Base-by-base conservation (phyloP, 1,284 basidiomycete genomes). In the Sporisorium exsertum region DNA sequence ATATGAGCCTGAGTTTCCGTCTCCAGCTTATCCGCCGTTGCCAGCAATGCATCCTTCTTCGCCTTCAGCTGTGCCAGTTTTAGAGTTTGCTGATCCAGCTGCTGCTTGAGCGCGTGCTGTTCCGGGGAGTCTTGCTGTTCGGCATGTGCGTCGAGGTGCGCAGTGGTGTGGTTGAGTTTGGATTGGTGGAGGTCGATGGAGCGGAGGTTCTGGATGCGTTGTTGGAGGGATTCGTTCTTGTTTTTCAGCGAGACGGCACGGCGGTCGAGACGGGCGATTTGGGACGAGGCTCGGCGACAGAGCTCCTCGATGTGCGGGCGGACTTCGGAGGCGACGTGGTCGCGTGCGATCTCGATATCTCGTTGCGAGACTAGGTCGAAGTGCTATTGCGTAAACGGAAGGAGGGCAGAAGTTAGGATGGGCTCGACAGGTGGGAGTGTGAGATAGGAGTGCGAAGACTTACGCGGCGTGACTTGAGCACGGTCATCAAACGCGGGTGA, bases 241-340 rank as follows among this genome's bases (percentile, higher is more conserved):
- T 77, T 77, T 26, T 51, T 54, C 5, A 77, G 69, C 0, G 74
- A 65, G 1, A 69, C 62, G 4, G 63, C 69, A 5, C 69, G 52
- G 18, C 74, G 62, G 15, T 77, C 74, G 35, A 65, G 62, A 22
- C 69, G 65, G 33, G 61, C 58, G 18, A 77, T 68, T 15, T 77
- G 69, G 50, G 53, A 43, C 1, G 54, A 49, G 20, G 74, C 74
- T 8, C 64, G 58, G 10, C 60, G 57, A 32, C 66, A 59, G 47
- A 77, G 74, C 40, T 72, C 69, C 40, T 77, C 70, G 42, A 77
- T 49, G 45, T 77, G 69, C 2, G 74, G 74, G 4, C 66, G 65
- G 13, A 77, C 74, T 64, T 77, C 74, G 27, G 54, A 45, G 5
- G 74, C 65, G 15, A 77, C 61, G 58, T 77, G 74, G 6, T 67